These are phyloP conservation scores for Musa itinerans DNA, from an alignment of 176 grass and related monocot species.

Conservation along the genomic window DNA sequence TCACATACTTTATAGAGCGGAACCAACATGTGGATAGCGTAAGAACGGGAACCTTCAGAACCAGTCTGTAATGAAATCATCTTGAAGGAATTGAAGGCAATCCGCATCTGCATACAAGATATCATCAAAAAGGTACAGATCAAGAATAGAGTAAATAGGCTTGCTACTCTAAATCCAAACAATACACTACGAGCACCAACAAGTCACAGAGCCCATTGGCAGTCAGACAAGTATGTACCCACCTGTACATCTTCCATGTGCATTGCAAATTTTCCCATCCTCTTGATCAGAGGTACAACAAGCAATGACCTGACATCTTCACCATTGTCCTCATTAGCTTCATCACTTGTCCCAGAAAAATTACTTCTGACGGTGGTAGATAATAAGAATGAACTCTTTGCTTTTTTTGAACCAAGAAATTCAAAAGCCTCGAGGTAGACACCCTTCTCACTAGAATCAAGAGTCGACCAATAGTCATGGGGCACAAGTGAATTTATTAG, in stretches of 20 bases:
- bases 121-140: background rate
- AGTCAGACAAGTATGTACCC: conserved; percentile 16
- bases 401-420: conserved; percentile 66
- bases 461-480: conserved; percentile 59
- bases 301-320: conserved; percentile 56
- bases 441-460: conserved; percentile 38
- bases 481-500: conserved; percentile 27
- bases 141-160: background rate
- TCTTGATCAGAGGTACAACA: conserved; percentile 64
- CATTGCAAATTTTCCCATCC: conserved; percentile 87
- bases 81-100: conserved; percentile 71
- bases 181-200: background rate
- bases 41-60: conserved; percentile 50
- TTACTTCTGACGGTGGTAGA: conserved; percentile 22
- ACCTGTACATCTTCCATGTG: conserved; percentile 77
- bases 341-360: conserved; percentile 22
- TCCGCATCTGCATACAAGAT: conserved; percentile 43
- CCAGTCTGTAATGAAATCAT: conserved; percentile 55
- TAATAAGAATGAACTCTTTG: conserved; percentile 63
- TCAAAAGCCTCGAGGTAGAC: conserved; percentile 71
- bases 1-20: conserved; percentile 92
- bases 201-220: background rate
- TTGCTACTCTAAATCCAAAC: background rate
- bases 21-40: conserved; percentile 47
- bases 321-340: conserved; percentile 25